A percentile compares a stretch with the other conserved stretches of the same genome.
Evolutionary conservation across 2,329 filamentous ascomycete genomes (phyloP).

Genomic region (Cercospora sesami): DNA sequence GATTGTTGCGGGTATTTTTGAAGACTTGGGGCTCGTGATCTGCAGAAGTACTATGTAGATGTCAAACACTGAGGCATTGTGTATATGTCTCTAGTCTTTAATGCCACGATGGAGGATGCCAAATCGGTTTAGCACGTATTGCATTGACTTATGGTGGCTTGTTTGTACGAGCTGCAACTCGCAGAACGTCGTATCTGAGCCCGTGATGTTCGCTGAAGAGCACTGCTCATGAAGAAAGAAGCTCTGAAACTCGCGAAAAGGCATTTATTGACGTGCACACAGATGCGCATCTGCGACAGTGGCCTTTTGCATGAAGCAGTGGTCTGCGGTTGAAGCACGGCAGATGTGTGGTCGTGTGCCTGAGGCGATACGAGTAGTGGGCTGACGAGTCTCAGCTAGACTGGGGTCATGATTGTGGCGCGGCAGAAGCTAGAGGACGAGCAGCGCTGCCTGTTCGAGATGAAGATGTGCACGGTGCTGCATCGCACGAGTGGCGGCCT

Average conservation of each 20-base stretch:
- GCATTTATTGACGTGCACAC: not conserved
- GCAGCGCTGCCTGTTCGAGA: not conserved
- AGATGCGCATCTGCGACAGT: not conserved
- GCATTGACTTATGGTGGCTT: not conserved
- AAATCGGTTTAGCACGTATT: not conserved
- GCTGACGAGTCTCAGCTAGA: slow-evolving; percentile 2
- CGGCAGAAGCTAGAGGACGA: not conserved
- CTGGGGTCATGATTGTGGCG: not conserved
- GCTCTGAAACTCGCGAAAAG: not conserved
- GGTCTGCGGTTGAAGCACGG: slow-evolving; percentile 4
- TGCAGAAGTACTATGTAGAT: not conserved
- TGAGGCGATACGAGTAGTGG: slow-evolving; percentile 1
- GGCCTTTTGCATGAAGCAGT: not conserved
- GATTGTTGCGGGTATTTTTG: not conserved
- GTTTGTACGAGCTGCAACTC: not conserved
- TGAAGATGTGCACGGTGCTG: not conserved
- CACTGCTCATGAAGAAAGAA: not conserved
- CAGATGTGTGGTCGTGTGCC: not conserved
- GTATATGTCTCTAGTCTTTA: not conserved
- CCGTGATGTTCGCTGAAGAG: not conserved
- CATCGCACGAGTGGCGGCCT: not conserved
- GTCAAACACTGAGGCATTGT: not conserved
- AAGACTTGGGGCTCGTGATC: not conserved
- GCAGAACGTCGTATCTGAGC: not conserved
- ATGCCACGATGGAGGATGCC: not conserved